Base-by-base conservation (phyloP, 2,329 filamentous ascomycete genomes). In the Neofusicoccum umdonicola region DNA sequence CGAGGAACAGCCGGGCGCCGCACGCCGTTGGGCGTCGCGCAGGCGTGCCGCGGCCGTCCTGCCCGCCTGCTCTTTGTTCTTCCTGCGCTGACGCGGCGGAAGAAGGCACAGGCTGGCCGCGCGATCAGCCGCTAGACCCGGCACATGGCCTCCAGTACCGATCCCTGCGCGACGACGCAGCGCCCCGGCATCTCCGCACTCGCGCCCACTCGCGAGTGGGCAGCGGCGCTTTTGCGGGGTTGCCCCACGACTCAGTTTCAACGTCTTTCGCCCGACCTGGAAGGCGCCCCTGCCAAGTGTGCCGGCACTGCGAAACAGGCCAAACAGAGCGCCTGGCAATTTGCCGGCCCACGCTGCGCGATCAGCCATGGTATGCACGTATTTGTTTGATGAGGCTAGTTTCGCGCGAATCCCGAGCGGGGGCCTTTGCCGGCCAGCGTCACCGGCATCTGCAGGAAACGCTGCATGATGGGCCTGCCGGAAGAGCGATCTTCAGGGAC, bases 231-330 rank as follows among this genome's bases (percentile, higher is more conserved):
- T 45, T 60, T 60, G 56, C 31, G 56, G 56, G 56, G 56, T 60
- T 47, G 42, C 56, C 56, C 56, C 56, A 60, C 56, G 56, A 47
- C 41, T 47, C 56, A 60, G 56, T 19, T 60, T 60, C 56, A 37
- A 60, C 56, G 56, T 35, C 56, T 2, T 5, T n/a, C 34, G 19
- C 52, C 51, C 51, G 35, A 35, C 39, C 11, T 39, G 54, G 39
- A 57, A 57, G 42, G 56, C 37, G 56, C 56, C 56, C 56, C 56
- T 60, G 56, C 56, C 56, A 60, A 47, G 56, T 45, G n/a, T 1
- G 31, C 50, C 50, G 50, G 31, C 34, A 19, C 12, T 13, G 41
- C 42, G 56, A 60, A 60, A 60, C 56, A 35, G 37, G 17, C 54
- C 54, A 57, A 42, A 17, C 54, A 31, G 17, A 15, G 19, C 2